A percentile compares a stretch with the other conserved stretches of the same genome.
These are phyloP conservation scores for Saksenaea vasiformis DNA, from an alignment of 371 early-diverging fungal species.

Conservation along the genomic window DNA sequence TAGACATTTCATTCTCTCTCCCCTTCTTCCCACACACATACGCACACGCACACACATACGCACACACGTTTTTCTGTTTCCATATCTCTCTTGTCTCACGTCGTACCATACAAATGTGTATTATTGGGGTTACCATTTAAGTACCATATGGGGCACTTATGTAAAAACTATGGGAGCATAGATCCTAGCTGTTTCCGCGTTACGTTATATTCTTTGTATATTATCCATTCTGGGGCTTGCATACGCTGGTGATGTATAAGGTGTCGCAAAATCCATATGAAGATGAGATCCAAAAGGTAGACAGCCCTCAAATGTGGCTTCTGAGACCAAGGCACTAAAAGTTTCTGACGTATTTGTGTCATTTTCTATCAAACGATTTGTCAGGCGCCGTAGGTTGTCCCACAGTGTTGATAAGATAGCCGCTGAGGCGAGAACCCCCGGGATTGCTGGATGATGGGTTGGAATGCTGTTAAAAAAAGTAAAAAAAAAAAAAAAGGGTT, in stretches of 20 bases:
- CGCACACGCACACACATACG: too few relatives aligned
- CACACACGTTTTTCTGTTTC: neutral
- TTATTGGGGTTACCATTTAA: neutral
- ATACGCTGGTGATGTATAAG: neutral
- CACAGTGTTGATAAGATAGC: slow-evolving; percentile 43
- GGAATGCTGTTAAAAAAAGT: slow-evolving; percentile 34
- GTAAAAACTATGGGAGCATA: neutral
- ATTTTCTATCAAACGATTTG: slow-evolving; percentile 42
- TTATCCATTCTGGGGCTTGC: slow-evolving; percentile 3
- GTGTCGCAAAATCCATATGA: slow-evolving; percentile 46
- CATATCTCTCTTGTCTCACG: neutral
- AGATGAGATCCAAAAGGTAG: slow-evolving; percentile 47
- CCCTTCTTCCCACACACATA: too few relatives aligned
- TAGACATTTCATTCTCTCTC: slow-evolving; percentile 12
- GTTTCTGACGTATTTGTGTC: slow-evolving; percentile 47
- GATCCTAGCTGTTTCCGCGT: neutral
- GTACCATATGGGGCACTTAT: neutral
- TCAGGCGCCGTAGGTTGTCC: slow-evolving; percentile 40
- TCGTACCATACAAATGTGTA: slow-evolving; percentile 1
- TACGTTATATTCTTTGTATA: neutral
- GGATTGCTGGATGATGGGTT: slow-evolving; percentile 45
- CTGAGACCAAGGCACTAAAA: slow-evolving; percentile 36
- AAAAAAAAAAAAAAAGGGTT: neutral
- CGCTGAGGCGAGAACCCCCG: slow-evolving; percentile 31
- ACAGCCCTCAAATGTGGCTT: slow-evolving; percentile 48